Base-by-base conservation (phyloP, 352 stramenopile genomes). In the Phytophthora pinifolia region DNA sequence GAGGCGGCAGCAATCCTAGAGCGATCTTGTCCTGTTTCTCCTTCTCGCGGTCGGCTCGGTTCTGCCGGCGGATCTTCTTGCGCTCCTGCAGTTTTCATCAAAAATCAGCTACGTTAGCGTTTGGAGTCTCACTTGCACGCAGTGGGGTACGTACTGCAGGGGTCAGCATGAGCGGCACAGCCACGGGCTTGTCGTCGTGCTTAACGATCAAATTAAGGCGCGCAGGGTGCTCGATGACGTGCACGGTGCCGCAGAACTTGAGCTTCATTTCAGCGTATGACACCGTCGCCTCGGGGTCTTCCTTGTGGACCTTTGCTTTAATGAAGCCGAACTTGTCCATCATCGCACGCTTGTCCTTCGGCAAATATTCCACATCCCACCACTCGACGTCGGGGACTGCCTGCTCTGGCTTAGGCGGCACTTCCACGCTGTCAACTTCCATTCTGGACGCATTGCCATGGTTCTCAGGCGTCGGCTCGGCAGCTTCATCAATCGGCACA, bases 1-100 rank as follows among this genome's bases (percentile, higher is more conserved):
- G 97, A 9, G 96, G 83, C n/a, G 91, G 89, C 38, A 99, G 60
- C 15, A 99, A 65, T 1, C 93, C 90, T 9, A 97, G 50, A 3
- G 92, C 91, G 39, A 97, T 88, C 71, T 98, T 93, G 73, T 99
- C 96, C 59, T 98, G 94, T 48, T 97, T 94, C 65, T 99, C 96
- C 49, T 94, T 95, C 61, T 98, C 87, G 33, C 96, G 89, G 62
- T 98, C 96, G 20, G 91, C 89, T 34, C 97, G 84, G 33, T 92
- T 94, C 45, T 98, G 83, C 48, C 96, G 92, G 8, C 95, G 84
- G 67, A 98, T 96, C 48, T 97, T 94, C 66, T 99, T 99, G 1
- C 89, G 77, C 65, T 99, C 96, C 75, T 97, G 78, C 55, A 68
- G 39, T 15, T 17, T 52, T 34, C 20, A 50, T 46, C 46, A 22